phyloP scores from a whole-genome alignment of 1,284 basidiomycete species.

The Ceratobasidium papillatum region DNA sequence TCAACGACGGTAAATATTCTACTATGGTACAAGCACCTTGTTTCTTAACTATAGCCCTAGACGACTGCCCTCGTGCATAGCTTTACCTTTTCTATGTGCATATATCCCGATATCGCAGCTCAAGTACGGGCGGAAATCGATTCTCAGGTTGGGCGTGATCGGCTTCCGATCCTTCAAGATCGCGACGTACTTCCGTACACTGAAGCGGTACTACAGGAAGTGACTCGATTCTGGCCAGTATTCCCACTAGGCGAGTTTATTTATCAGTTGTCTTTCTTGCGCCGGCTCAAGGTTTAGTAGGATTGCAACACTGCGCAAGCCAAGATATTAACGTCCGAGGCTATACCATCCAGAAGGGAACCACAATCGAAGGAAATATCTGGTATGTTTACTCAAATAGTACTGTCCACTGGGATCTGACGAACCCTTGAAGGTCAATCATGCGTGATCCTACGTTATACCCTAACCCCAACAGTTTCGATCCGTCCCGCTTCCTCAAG shows the following conservation, averaged over 20 bases:
- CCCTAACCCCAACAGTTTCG: slow-evolving; percentile 1
- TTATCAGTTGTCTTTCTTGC: neutral
- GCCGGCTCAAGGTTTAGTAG: neutral
- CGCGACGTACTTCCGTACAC: slow-evolving; percentile 44
- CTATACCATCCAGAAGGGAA: slow-evolving; percentile 13
- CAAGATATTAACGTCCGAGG: slow-evolving; percentile 16
- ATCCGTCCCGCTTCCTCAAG: slow-evolving; percentile 25
- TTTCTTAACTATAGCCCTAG: neutral
- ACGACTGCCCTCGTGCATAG: slow-evolving; percentile 16
- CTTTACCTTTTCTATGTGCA: slow-evolving; percentile 39
- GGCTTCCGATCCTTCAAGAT: slow-evolving; percentile 35
- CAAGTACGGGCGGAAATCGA: slow-evolving; percentile 36
- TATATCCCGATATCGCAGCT: slow-evolving; percentile 30
- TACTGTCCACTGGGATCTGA: neutral
- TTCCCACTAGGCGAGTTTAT: neutral
- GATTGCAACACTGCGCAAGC: slow-evolving; percentile 6
- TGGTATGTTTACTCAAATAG: neutral
- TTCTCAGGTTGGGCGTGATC: slow-evolving; percentile 30
- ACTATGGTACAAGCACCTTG: neutral
- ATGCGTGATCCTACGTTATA: slow-evolving; percentile 5
- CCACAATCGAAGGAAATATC: slow-evolving; percentile 19
- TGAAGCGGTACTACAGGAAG: slow-evolving; percentile 45
- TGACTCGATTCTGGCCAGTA: slow-evolving; percentile 19
- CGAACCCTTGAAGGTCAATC: neutral
- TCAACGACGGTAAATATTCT: slow-evolving; percentile 14